Evolutionary conservation across 2,329 filamentous ascomycete genomes (phyloP), one percentile per base, ranked within the genome.

Genomic region (Zymoseptoria pseudotritici): DNA sequence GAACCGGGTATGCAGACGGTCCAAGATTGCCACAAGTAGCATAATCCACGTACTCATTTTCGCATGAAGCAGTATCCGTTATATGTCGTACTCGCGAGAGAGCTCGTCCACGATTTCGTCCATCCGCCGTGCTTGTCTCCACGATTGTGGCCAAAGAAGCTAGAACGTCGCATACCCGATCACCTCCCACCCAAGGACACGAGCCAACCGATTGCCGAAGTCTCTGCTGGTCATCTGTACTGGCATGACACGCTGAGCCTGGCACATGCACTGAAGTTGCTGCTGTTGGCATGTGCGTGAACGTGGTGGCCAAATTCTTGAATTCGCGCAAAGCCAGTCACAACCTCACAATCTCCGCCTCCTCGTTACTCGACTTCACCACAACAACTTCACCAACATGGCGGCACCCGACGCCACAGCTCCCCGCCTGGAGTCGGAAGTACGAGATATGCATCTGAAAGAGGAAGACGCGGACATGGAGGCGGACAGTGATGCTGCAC

Each of bases 391-490:
- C 64, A 59, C 60, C 46, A 57, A 60, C 53, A 79, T 78, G 76
- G 72, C 74, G 61, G 73, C 74, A 64, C 67, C 66, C 62, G 71
- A 73, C 55, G 62, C 66, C 42, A 73, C 74, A 61, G 70, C 72
- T 20, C 71, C 71, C 49, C 69, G 67, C 53, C 69, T 79, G 50
- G 76, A 76, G 68, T 75, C 75, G 20, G 76, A 78, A 67, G 71
- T 79, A 59, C 73, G 73, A 63, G 73, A 76, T 55, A 78, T 79
- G 75, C 74, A 75, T 66, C 66, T 80, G 63, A 76, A 77, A 69
- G 76, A 76, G 72, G 74, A 75, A 66, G 67, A 65, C 52, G 52
- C 61, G 31, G 65, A 64, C 54, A 65, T 59, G 57, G 68, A 69
- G 61, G 70, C 70, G 66, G 68, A 71, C 54, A 69, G 57, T 46